Conservation (phyloP, 164 flowering plant genomes). For the Euptelea pleiosperma region DNA sequence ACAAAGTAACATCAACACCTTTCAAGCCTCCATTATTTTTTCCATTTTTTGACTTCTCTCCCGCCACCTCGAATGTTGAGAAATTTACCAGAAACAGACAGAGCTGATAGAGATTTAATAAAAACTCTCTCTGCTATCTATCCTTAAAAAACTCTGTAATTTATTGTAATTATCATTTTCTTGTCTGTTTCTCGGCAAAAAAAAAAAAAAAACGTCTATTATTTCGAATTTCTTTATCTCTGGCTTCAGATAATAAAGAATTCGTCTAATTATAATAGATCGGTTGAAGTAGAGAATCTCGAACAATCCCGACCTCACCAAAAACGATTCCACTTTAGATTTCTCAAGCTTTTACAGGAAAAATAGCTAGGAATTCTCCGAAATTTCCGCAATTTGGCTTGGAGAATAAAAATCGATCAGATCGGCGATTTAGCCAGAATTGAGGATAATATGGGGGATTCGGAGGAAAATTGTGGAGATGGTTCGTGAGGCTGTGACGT, state of each 20-base stretch:
- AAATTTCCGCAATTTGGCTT: not conserved
- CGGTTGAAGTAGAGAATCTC: not conserved
- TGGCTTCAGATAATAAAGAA: not conserved
- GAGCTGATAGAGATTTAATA: not conserved
- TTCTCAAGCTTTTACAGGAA: not conserved
- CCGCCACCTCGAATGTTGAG: not conserved
- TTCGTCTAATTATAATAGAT: not conserved
- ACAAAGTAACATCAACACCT: not conserved
- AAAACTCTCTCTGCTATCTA: no score
- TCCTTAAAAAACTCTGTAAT: no score
- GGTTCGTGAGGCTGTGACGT: no score
- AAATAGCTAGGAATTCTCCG: not conserved
- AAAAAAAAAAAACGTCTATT: not conserved
- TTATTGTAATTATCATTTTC: not conserved
- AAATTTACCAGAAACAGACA: conserved; percentile 4
- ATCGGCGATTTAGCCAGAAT: not conserved
- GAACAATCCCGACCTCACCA: not conserved
- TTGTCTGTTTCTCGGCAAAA: not conserved
- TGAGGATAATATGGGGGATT: no score
- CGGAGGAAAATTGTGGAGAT: not conserved
- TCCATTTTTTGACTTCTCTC: not conserved
- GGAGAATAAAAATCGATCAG: not conserved
- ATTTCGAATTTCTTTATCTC: not conserved
- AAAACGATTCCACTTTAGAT: not conserved
- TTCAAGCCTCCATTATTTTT: not conserved